Base-by-base conservation (phyloP, 1,284 basidiomycete species). In the Ustilago esculenta region DNA sequence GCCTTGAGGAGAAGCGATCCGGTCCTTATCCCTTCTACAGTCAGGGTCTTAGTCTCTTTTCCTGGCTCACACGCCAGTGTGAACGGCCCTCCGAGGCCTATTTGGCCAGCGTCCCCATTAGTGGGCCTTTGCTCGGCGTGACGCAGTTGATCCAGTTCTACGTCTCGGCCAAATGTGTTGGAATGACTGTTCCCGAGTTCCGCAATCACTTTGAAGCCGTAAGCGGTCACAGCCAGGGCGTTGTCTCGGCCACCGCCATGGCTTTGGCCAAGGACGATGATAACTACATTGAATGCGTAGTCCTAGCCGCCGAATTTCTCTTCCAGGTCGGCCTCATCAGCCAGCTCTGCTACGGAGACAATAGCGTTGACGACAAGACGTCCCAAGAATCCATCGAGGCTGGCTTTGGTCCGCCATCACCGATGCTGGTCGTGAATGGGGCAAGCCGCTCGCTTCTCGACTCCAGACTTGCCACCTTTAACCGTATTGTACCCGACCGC, bases 151-250 rank as follows among this genome's bases (percentile, higher is more conserved):
- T 89, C 8, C 95, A 98, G 82, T 98, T 96, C 83, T 86, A 96
- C 66, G 86, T 91, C 52, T 86, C 90, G 23, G 90, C 90, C 80
- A 89, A 88, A 47, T 88, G 91, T 51, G 84, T 88, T 21, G 88
- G 88, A 52, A 84, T 94, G 40, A 87, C 87, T 14, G 93, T 94
- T 0, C 91, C 89, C 17, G 88, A 94, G 76, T 87, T 96, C 81
- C 88, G 91, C 46, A 84, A 85, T 41, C 87, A 87, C 52, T 87
- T 97, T 69, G 86, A 88, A 27, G 94, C 94, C 47, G 88, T 92
- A 5, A 98, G 95, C 11, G 95, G 95, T 41, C 95, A 98, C 84
- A 96, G 93, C 6, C 95, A 98, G 83, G 96, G 95, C 71, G 88
- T 98, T 72, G 89, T 97, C 54, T 93, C 94, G 18, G 95, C 95